These are phyloP conservation scores for Bigelowiella natans DNA, from an alignment of 78 protist genomes.

Conservation along the genomic window DNA sequence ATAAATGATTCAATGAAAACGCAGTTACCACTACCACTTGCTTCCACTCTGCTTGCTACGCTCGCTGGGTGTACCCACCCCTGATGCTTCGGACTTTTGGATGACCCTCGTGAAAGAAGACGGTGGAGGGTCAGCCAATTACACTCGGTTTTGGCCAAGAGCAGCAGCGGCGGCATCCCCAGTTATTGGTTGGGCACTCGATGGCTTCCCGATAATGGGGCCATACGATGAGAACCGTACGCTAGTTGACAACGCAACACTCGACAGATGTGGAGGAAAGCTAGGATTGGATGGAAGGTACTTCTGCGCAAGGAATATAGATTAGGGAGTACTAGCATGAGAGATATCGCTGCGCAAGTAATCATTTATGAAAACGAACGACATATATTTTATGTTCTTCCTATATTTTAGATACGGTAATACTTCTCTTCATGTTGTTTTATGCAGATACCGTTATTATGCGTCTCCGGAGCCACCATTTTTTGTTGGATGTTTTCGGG, in stretches of 20 bases:
- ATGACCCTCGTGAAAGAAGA: not conserved
- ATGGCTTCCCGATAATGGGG: not conserved
- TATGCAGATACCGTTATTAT: not conserved
- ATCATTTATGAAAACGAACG: not conserved
- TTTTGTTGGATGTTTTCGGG: not conserved
- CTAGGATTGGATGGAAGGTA: not conserved
- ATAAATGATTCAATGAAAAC: no score
- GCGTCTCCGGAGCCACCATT: not conserved
- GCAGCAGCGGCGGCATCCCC: not conserved
- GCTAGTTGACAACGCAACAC: not conserved
- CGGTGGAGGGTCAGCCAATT: no score
- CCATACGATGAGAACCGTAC: not conserved
- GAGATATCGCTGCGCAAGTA: not conserved
- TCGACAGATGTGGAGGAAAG: not conserved
- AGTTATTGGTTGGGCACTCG: not conserved
- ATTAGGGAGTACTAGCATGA: not conserved
- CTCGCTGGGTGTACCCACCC: not conserved
- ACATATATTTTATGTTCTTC: not conserved
- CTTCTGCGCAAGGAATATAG: not conserved
- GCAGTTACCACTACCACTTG: not conserved
- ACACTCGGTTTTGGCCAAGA: not conserved
- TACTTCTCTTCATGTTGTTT: no score
- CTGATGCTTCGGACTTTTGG: not conserved
- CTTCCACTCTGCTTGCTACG: not conserved
- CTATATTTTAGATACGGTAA: not conserved